These are phyloP conservation scores for Isoetes engelmannii DNA, from an alignment of 83 land plant species.

Conservation along the genomic window DNA sequence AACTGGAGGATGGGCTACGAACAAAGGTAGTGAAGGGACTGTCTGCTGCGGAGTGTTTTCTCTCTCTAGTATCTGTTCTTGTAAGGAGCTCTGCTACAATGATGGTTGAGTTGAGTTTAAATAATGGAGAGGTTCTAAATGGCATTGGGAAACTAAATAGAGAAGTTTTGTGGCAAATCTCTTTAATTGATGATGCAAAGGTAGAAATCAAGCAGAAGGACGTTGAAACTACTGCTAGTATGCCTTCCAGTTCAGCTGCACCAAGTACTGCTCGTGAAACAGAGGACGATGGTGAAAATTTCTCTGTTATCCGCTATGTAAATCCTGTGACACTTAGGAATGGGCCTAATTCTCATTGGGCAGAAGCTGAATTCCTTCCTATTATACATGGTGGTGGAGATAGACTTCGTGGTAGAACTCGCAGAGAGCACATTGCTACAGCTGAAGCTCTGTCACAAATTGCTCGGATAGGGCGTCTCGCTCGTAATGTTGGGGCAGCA, in stretches of 20 bases:
- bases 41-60: constrained; percentile 76
- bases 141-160: constrained; percentile 74
- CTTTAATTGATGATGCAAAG: constrained; percentile 75
- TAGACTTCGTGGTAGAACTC: constrained; percentile 30
- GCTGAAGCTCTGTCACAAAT: constrained; percentile 75
- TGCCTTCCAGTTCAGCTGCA: constrained; percentile 22
- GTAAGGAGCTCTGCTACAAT: constrained; percentile 83
- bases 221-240: constrained; percentile 29
- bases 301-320: constrained; percentile 65
- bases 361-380: constrained; percentile 64
- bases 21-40: constrained; percentile 50
- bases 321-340: constrained; percentile 46
- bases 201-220: constrained; percentile 41
- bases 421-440: constrained; percentile 65
- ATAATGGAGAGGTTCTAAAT: constrained; percentile 63
- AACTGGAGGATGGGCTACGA: constrained; percentile 40
- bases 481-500: constrained; percentile 35
- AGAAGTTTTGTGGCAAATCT: constrained; percentile 81
- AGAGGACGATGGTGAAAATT: constrained; percentile 57
- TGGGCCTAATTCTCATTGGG: constrained; percentile 61
- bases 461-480: constrained; percentile 73
- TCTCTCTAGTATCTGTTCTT: constrained; percentile 68
- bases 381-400: constrained; percentile 58
- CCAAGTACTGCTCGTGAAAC: constrained; percentile 36
- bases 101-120: constrained; percentile 77